Base-by-base conservation (phyloP, 148 eudicot species). In the Cornus controversa region DNA sequence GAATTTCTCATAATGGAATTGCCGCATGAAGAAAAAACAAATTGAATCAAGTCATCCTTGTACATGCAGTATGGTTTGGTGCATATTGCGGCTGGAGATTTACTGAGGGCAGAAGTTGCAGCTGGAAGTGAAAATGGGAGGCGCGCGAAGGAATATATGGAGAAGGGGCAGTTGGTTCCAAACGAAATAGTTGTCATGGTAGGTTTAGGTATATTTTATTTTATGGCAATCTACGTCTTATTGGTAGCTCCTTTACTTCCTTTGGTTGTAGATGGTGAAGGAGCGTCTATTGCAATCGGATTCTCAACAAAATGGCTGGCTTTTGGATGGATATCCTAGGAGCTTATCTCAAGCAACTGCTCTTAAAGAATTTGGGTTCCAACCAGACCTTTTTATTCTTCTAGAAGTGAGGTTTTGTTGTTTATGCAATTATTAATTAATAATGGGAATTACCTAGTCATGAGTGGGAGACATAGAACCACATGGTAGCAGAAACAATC, bases 71-170 rank as follows among this genome's bases (percentile, higher is more conserved):
- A 90, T 90, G 89, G 87, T 78, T 85, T 96, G 86, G 99, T 96
- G 82, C 99, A 96, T 85, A 86, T 96, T 85, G 92, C 98, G 64
- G 98, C 98, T 82, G 99, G 99, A 45, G 99, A 93, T 87, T 88
- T 96, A 66, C 84, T 93, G 67, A 87, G 98, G 84, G 94, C 90
- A 34, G 97, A 93, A 83, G 88, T 93, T 80, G 84, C 98, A 69
- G 84, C 90, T 69, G 94, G 94, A 74, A 93, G 94, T 82, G 97
- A 91, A 83, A 93, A 92, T 63, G 99, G 98, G 76, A 87, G 78
- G 84, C 85, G 58, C 31, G 98, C 99, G 40, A 92, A 93, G 83
- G 93, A 92, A 76, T 93, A 80, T 85, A 96, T 96, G 99, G 94
- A 96, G 86, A 96, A 84, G 82, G 98, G 99, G 40, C 90, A 93